Evolutionary conservation across 208 protist genomes (phyloP), one percentile per base, ranked within the genome.

Genomic region (Leishmania gerbilli): DNA sequence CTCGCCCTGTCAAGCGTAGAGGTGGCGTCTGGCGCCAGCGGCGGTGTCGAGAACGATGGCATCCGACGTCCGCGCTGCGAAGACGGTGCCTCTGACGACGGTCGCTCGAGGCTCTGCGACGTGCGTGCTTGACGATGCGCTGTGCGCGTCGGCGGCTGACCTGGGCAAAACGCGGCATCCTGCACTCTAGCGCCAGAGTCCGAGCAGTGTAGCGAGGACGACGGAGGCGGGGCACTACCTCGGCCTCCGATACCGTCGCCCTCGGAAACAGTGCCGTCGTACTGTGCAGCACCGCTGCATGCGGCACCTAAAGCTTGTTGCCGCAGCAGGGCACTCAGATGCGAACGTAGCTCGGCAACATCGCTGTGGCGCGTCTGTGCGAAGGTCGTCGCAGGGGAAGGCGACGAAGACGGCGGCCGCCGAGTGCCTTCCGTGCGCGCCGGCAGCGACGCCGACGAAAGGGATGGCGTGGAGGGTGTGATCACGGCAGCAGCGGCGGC

Each of bases 271-370:
- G 37, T 49, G 40, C 8, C 74, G 56, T 42, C 40, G 24, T n/a
- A 21, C n/a, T 42, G 34, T 27, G 53, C n/a, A 62, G 51, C 2
- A n/a, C 13, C 47, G 31, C 72, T 31, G 7, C 9, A 51, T 0
- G 74, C 24, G 27, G 64, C 8, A 3, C 47, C 72, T 24, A 21
- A 42, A 34, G 42, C 49, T 40, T 45, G 60, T 53, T 86, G 82
- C 55, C 51, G 67, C 19, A 86, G 42, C 31, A 86, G 67, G n/a
- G 72, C 78, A 40, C 80, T 74, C 19, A 86, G 74, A 11, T 86
- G 80, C 34, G 62, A 79, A 24, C 82, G 82, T 19, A 86, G 74
- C 37, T 75, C 74, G 24, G 74, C 82, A 17, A 86, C 74, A 42
- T 82, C 82, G 9, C 47, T 55, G 47, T 49, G 17, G 40, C 24